A percentile compares a stretch with the other conserved stretches of the same genome.
These are phyloP conservation scores for Psilocybe sp. DNA, from an alignment of 768 basidiomycete species.

Conservation along the genomic window DNA sequence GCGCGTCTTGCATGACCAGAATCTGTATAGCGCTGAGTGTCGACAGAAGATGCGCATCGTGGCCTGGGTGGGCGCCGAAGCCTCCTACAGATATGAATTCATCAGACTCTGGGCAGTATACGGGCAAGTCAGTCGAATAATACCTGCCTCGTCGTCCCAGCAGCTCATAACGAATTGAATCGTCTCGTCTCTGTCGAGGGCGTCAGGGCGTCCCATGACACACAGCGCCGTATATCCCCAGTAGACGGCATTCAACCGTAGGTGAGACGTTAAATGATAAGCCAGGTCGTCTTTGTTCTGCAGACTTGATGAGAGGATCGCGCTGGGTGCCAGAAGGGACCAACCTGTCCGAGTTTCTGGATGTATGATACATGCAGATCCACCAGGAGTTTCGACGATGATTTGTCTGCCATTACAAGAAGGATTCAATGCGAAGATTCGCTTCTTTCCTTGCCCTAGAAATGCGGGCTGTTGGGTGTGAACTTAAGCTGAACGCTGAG, in stretches of 20 bases:
- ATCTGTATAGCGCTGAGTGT: slow-evolving; percentile 94
- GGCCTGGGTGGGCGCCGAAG: slow-evolving; percentile 89
- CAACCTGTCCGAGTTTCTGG: slow-evolving; percentile 19
- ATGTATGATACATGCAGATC: slow-evolving; percentile 18
- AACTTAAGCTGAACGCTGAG: background rate
- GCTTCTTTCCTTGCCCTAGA: too few species aligned
- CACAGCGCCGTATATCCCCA: slow-evolving; percentile 92
- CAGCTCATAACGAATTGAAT: slow-evolving; percentile 90
- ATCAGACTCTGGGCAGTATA: background rate
- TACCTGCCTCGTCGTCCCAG: slow-evolving; percentile 90
- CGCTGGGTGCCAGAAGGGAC: background rate
- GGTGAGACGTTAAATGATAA: slow-evolving; percentile 89
- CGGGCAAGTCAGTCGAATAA: slow-evolving; percentile 8
- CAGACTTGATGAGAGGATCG: background rate
- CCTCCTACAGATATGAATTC: slow-evolving; percentile 51
- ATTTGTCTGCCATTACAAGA: too few species aligned
- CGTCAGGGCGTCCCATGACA: slow-evolving; percentile 75
- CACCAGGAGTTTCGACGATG: too few species aligned
- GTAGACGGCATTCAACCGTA: slow-evolving; percentile 93
- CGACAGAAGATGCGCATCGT: slow-evolving; percentile 85
- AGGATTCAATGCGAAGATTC: too few species aligned
- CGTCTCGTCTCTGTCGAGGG: slow-evolving; percentile 80
- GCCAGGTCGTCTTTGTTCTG: slow-evolving; percentile 81
- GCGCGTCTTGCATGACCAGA: slow-evolving; percentile 77
- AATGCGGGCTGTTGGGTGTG: too few species aligned